Conservation (phyloP, 768 basidiomycete species). For the Sarcomyxa edulis region DNA sequence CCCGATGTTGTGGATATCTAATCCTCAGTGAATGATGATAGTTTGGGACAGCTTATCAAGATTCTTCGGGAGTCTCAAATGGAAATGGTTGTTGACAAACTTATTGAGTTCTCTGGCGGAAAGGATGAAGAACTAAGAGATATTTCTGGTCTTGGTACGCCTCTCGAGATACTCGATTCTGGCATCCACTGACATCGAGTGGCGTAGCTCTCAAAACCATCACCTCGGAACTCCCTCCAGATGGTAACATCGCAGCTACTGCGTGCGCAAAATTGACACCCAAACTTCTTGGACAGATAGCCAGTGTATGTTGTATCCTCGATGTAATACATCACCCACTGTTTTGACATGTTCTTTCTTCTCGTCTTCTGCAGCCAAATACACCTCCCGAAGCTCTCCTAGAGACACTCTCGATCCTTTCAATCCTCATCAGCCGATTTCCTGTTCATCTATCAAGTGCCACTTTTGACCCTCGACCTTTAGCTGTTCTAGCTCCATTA, state of each 20-base stretch:
- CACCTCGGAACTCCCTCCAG: constrained; percentile 81
- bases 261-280: constrained; percentile 84
- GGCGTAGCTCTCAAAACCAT: constrained; percentile 86
- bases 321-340: not conserved
- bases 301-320: constrained; percentile 46
- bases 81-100: constrained; percentile 82
- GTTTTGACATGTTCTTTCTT: not conserved
- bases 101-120: constrained; percentile 80
- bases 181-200: constrained; percentile 1
- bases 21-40: constrained; percentile 24
- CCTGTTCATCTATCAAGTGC: constrained; percentile 58
- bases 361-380: constrained; percentile 35
- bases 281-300: constrained; percentile 73
- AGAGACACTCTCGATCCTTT: constrained; percentile 80
- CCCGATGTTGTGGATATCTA: constrained; percentile 7
- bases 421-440: constrained; percentile 85
- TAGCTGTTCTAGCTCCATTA: constrained; percentile 64
- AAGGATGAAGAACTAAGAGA: constrained; percentile 92
- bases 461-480: constrained; percentile 49
- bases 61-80: constrained; percentile 79
- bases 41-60: constrained; percentile 87
- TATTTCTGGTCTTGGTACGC: constrained; percentile 85
- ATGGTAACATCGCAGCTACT: constrained; percentile 71
- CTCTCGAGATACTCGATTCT: not conserved
- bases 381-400: constrained; percentile 79